Percentiles rank a stretch among this genome's conserved stretches.
These are phyloP conservation scores for Fusarium solani-melongenae DNA, from an alignment of 2,329 filamentous ascomycete species.

Conservation along the genomic window DNA sequence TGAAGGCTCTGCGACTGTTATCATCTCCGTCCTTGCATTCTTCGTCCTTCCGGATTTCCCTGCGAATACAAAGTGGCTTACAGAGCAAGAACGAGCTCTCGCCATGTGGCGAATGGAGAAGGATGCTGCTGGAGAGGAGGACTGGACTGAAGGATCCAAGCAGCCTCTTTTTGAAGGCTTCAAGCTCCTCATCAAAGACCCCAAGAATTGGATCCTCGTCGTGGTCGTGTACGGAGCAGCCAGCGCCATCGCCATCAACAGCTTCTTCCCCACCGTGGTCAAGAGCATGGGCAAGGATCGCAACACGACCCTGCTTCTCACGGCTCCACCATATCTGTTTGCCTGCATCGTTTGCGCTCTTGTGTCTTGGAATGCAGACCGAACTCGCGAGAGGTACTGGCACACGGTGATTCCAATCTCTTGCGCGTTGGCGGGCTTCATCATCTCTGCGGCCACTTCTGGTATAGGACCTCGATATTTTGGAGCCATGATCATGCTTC, in stretches of 20 bases:
- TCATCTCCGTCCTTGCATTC: slow-evolving; percentile 29
- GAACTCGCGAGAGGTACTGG: slow-evolving; percentile 57
- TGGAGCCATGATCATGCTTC: slow-evolving; percentile 8
- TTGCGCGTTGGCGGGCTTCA: background rate
- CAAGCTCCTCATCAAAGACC: slow-evolving; percentile 57
- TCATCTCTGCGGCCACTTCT: background rate
- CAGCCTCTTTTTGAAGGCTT: slow-evolving; percentile 51
- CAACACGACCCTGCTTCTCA: slow-evolving; percentile 13
- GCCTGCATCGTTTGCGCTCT: slow-evolving; percentile 49
- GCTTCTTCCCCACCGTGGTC: slow-evolving; percentile 45
- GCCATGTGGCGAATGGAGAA: slow-evolving; percentile 52
- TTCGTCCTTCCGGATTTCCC: slow-evolving; percentile 46
- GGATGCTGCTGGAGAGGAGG: slow-evolving; percentile 52
- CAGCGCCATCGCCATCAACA: slow-evolving; percentile 56
- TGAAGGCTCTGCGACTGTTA: slow-evolving; percentile 60
- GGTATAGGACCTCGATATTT: background rate
- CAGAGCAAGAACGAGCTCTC: slow-evolving; percentile 54
- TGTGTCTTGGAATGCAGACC: slow-evolving; percentile 57
- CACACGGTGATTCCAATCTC: slow-evolving; percentile 53
- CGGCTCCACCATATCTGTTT: slow-evolving; percentile 21
- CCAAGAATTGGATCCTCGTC: slow-evolving; percentile 54
- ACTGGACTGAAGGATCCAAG: slow-evolving; percentile 52
- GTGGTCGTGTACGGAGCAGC: slow-evolving; percentile 57
- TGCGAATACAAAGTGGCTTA: slow-evolving; percentile 51
- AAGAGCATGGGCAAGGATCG: slow-evolving; percentile 17